phyloP scores from a whole-genome alignment of 495 filamentous ascomycete species.

The Podospora pseudocomata region DNA sequence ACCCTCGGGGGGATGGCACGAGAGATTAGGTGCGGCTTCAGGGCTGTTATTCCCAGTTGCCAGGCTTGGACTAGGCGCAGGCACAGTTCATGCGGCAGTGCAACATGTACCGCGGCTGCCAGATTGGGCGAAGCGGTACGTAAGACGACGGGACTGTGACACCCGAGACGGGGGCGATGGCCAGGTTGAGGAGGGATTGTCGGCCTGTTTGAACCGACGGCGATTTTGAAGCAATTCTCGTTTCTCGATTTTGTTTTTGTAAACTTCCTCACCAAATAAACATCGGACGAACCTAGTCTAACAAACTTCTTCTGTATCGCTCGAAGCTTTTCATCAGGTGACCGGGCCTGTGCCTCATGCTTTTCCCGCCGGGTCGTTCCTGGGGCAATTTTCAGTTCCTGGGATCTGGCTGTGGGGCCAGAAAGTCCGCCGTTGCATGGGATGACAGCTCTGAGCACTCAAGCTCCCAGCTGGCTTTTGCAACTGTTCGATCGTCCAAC shows the following conservation, averaged over 20 bases:
- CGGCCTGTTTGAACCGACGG: slow-evolving; percentile 1
- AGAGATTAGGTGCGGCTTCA: slow-evolving; percentile 5
- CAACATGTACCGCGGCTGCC: slow-evolving; percentile 1
- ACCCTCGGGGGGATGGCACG: not conserved
- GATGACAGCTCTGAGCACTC: not conserved
- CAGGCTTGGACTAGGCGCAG: slow-evolving; percentile 13
- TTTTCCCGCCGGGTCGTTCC: not conserved
- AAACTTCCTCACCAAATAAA: not conserved
- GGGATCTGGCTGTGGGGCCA: not conserved
- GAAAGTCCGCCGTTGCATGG: not conserved
- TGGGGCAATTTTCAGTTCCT: not conserved
- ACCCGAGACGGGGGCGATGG: not conserved
- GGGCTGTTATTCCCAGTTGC: slow-evolving; percentile 11
- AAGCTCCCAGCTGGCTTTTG: not conserved
- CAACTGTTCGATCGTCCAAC: not conserved
- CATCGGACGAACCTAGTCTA: not conserved
- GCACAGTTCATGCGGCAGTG: slow-evolving; percentile 4
- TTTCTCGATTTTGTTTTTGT: not conserved
- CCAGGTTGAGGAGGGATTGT: not conserved
- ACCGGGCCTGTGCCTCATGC: not conserved
- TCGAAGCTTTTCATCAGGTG: not conserved
- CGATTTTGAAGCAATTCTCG: not conserved
- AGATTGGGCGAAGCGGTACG: slow-evolving; percentile 8
- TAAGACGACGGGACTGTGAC: not conserved
- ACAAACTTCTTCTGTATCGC: not conserved